Evolutionary conservation across 2,329 filamentous ascomycete genomes (phyloP), one percentile per base, ranked within the genome.

Genomic region (Colletotrichum spinosum): DNA sequence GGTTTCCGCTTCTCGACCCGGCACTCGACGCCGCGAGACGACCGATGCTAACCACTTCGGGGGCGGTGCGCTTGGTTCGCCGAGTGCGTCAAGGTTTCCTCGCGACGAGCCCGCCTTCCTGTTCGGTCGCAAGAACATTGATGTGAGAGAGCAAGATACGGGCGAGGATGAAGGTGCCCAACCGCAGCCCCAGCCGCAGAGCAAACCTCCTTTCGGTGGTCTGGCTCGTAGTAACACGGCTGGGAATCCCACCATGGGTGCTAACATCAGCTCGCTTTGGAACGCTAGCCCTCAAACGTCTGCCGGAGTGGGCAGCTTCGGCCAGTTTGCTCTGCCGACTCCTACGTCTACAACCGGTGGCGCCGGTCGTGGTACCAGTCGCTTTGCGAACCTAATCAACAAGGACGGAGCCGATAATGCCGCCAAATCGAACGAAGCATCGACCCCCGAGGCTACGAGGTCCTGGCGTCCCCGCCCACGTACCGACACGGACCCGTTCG

Each of bases 1-100:
- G 2, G 90, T 89, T 8, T 87, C 86, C 35, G 82, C 89, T 42
- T 85, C 88, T 41, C 88, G 94, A 69, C 93, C 93, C 3, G 87
- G 89, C 34, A 89, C 89, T 41, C 89, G 95, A 71, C 92, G 95
- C 71, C 90, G 94, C 67, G 94, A 97, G 76, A 96, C 94, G 0
- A 79, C 81, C 10, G 92, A 93, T 71, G 85, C 84, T 79, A 96
- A 84, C 82, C 91, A 78, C 37, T 88, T 83, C 70, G 82, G 80
- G 59, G 80, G 82, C 72, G 76, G 79, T 69, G 77, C 83, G 69
- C 74, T 87, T 49, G 83, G 83, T 11, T 94, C 90, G 15, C 91
- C 91, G 2, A 86, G 88, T 34, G 78, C 83, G 34, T 78, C 82
- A 10, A 83, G 90, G 35, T 89, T 90, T 59, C 76, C 83, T 44